phyloP scores from a whole-genome alignment of 2,329 filamentous ascomycete species.

The Hypoxylon sp. region DNA sequence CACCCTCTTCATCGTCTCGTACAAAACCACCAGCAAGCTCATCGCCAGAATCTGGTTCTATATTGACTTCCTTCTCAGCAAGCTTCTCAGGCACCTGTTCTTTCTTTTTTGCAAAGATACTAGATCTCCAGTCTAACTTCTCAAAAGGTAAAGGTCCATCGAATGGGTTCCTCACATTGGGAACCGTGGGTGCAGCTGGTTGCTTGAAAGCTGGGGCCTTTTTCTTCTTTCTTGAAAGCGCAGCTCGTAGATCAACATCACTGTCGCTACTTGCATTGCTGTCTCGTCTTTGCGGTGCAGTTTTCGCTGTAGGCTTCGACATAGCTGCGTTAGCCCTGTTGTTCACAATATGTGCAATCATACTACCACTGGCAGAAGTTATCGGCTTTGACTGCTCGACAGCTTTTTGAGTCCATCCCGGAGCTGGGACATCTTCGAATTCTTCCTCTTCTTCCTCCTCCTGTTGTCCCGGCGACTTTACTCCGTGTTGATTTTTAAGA shows the following conservation, averaged over 20 bases:
- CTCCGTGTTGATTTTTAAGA: conserved; percentile 73
- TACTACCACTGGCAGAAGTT: conserved; percentile 66
- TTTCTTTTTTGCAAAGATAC: conserved; percentile 66
- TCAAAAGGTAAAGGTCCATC: conserved; percentile 92
- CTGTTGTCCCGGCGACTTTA: conserved; percentile 49
- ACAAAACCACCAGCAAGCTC: conserved; percentile 59
- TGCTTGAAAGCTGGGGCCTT: conserved; percentile 57
- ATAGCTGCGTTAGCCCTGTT: conserved; percentile 77
- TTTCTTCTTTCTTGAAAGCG: conserved; percentile 76
- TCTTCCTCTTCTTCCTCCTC: conserved; percentile 60
- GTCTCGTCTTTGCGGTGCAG: conserved; percentile 64
- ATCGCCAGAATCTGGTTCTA: conserved; percentile 38
- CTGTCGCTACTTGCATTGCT: conserved; percentile 76
- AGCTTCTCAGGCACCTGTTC: conserved; percentile 46
- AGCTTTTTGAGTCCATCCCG: conserved; percentile 71
- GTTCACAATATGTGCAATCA: conserved; percentile 82
- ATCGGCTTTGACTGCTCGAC: conserved; percentile 68
- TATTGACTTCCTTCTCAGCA: conserved; percentile 27
- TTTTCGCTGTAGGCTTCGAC: conserved; percentile 64
- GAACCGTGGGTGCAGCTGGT: conserved; percentile 55
- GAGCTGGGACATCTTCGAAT: conserved; percentile 67
- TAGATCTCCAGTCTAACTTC: conserved; percentile 80
- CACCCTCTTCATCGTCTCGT: conserved; percentile 63
- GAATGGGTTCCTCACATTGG: conserved; percentile 74
- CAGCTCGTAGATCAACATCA: conserved; percentile 84